Evolutionary conservation across 352 stramenopile genomes (phyloP).

Genomic region (Phytophthora pini): DNA sequence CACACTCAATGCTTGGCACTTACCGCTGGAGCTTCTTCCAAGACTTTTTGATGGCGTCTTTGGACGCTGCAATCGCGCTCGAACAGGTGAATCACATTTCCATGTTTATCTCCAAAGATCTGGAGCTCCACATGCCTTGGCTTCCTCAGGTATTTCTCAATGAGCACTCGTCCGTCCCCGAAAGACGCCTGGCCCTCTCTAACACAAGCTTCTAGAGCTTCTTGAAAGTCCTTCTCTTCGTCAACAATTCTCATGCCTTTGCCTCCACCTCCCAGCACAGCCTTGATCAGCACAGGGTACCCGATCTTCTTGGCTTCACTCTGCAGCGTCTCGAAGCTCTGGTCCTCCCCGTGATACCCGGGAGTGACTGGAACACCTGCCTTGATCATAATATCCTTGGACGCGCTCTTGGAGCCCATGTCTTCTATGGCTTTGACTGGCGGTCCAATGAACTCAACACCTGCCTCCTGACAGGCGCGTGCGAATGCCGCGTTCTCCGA

Average conservation of each 20-base stretch:
- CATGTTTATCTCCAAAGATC: conserved; percentile 92
- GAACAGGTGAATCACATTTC: conserved; percentile 91
- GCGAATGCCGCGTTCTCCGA: conserved; percentile 90
- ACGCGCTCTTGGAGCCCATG: conserved; percentile 94
- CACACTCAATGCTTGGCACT: conserved; percentile 16
- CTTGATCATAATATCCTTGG: conserved; percentile 92
- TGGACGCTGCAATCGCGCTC: conserved; percentile 93
- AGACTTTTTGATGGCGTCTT: conserved; percentile 94
- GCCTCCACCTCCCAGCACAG: conserved; percentile 89
- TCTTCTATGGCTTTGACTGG: conserved; percentile 85
- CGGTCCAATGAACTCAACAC: conserved; percentile 92
- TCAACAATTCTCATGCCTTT: conserved; percentile 94
- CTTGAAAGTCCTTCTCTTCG: conserved; percentile 79
- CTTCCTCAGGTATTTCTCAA: conserved; percentile 92
- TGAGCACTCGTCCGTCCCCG: conserved; percentile 89
- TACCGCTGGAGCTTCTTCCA: conserved; percentile 93
- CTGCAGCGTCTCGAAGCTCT: conserved; percentile 79
- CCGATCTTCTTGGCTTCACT: conserved; percentile 87
- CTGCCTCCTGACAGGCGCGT: conserved; percentile 65
- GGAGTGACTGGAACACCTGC: conserved; percentile 89
- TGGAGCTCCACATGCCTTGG: conserved; percentile 94
- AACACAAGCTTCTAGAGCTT: conserved; percentile 86
- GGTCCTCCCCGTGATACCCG: conserved; percentile 92
- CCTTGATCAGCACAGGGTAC: conserved; percentile 95
- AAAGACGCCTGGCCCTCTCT: conserved; percentile 91